phyloP scores from a whole-genome alignment of 257 asterid species.

The Lantana camara region DNA sequence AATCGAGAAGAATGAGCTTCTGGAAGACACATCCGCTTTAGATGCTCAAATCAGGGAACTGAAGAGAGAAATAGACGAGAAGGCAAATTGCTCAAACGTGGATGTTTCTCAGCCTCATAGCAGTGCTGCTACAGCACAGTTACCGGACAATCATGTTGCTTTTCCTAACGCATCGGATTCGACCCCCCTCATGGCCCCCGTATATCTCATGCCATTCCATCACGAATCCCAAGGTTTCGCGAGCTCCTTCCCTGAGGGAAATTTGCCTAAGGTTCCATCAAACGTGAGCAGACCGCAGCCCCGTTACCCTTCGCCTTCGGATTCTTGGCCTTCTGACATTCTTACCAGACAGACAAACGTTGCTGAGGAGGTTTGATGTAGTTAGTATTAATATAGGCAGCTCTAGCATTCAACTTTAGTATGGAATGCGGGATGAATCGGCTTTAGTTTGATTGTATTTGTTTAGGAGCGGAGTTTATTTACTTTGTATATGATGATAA shows the following conservation, averaged over 20 bases:
- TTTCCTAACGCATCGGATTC: constrained; percentile 40
- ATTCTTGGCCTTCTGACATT: constrained; percentile 62
- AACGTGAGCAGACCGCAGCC: constrained; percentile 63
- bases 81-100: constrained; percentile 26
- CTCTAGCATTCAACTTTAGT: constrained; percentile 9
- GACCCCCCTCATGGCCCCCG: constrained; percentile 37
- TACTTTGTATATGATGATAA: constrained; percentile 28
- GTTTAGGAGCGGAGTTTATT: constrained; percentile 10
- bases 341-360: constrained; percentile 39
- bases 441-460: constrained; percentile 10
- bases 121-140: constrained; percentile 21
- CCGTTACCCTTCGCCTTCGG: constrained; percentile 69
- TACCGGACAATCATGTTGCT: constrained; percentile 34
- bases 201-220: constrained; percentile 52
- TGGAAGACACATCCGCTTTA: constrained; percentile 58
- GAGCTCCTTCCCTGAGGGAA: constrained; percentile 26
- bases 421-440: not conserved
- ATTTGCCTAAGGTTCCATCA: constrained; percentile 32
- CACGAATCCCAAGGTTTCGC: constrained; percentile 42
- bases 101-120: constrained; percentile 27
- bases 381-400: constrained; percentile 16
- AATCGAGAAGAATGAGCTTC: constrained; percentile 58
- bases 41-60: constrained; percentile 58
- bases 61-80: constrained; percentile 49
- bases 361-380: constrained; percentile 30